Percentiles rank a stretch among this genome's conserved stretches.
Evolutionary conservation across 805 yeast species (phyloP).

Genomic region (Candida corydali): DNA sequence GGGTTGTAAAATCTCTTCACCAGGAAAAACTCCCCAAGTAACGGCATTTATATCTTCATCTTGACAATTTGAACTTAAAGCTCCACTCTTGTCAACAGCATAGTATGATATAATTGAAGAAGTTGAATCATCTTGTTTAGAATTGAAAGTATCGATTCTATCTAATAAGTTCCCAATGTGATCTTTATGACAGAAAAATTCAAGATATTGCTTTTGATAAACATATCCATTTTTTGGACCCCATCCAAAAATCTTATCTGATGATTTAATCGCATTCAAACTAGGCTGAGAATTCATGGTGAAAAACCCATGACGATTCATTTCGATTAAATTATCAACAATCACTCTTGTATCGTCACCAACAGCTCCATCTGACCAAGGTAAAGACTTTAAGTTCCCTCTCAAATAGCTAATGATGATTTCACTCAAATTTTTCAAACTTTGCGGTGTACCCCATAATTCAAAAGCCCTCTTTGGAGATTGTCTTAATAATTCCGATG

Average conservation of each 20-base stretch:
- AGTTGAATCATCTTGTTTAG: constrained; percentile 32
- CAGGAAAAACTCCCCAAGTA: constrained; percentile 98
- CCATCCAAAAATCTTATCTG: constrained; percentile 81
- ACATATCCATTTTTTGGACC: constrained; percentile 92
- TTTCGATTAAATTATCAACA: constrained; percentile 50
- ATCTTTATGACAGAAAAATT: constrained; percentile 68
- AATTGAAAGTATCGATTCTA: constrained; percentile 45
- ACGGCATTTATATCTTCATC: constrained; percentile 87
- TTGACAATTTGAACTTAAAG: constrained; percentile 63
- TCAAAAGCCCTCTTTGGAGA: constrained; percentile 74
- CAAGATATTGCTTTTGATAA: constrained; percentile 91
- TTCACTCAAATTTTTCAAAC: constrained; percentile 53
- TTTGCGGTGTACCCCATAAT: constrained; percentile 82
- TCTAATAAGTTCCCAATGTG: constrained; percentile 36
- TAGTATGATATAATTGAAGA: constrained; percentile 63
- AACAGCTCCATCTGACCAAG: constrained; percentile 94
- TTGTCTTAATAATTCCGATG: constrained; percentile 77
- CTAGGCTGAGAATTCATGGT: constrained; percentile 96
- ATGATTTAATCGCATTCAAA: constrained; percentile 72
- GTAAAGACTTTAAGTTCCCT: constrained; percentile 71
- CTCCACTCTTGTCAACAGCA: constrained; percentile 58
- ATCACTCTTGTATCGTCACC: constrained; percentile 70
- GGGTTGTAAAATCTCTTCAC: constrained; percentile 90
- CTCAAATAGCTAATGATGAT: constrained; percentile 66
- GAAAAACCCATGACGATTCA: constrained; percentile 65